These are phyloP conservation scores for Plasmodium fragile DNA, from an alignment of 169 alveolate genomes.

Conservation along the genomic window DNA sequence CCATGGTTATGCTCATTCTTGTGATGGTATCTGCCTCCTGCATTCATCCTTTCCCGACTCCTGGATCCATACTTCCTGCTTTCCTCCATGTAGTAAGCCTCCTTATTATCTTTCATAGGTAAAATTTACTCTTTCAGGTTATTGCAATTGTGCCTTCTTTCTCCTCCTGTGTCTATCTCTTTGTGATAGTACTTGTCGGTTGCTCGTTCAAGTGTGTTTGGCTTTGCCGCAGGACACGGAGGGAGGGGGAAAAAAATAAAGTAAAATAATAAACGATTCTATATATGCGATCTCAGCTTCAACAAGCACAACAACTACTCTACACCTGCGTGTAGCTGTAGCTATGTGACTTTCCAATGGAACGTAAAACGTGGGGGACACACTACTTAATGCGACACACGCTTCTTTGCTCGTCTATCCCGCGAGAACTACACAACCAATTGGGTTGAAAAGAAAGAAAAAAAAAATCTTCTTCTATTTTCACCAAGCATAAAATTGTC, in stretches of 20 bases:
- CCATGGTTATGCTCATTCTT: constrained; percentile 22
- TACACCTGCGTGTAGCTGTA: neutral
- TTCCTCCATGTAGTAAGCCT: constrained; percentile 23
- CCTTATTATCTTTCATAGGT: constrained; percentile 21
- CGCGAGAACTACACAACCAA: neutral
- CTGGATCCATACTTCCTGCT: constrained; percentile 26
- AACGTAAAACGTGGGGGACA: neutral
- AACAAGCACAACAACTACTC: neutral
- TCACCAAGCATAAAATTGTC: neutral
- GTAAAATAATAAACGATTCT: no score
- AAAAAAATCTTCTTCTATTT: neutral
- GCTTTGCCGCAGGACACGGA: neutral
- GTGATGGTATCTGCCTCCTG: constrained; percentile 25
- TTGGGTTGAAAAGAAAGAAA: neutral
- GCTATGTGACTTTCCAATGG: neutral
- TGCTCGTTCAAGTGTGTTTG: neutral
- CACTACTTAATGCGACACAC: neutral
- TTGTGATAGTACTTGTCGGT: constrained; percentile 10
- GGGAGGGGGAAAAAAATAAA: neutral
- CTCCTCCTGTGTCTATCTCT: constrained; percentile 20
- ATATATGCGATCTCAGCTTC: neutral
- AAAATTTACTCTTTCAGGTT: neutral
- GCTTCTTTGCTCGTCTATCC: neutral
- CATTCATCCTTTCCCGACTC: constrained; percentile 41
- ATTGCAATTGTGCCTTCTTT: neutral